These are phyloP conservation scores for Apiotrichum veenhuisii DNA, from an alignment of 1,284 basidiomycete genomes.

Conservation along the genomic window DNA sequence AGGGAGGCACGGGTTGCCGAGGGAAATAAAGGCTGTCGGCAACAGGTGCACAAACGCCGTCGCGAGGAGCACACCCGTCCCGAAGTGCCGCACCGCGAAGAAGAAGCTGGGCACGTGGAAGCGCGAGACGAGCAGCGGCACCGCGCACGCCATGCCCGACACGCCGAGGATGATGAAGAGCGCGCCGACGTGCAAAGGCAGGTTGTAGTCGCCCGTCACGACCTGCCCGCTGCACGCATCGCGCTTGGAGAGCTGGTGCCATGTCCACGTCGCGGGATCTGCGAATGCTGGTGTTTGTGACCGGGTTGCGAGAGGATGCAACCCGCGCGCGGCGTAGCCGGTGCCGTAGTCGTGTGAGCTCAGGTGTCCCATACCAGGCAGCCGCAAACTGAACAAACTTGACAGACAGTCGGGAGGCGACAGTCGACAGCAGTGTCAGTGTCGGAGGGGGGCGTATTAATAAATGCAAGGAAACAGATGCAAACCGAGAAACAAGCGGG, in stretches of 20 bases:
- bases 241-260: background rate
- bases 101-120: conserved; percentile 3
- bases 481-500: too few relatives aligned
- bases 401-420: too few relatives aligned
- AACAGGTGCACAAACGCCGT: conserved; percentile 4
- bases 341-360: too few relatives aligned
- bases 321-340: too few relatives aligned
- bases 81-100: conserved; percentile 4
- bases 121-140: background rate
- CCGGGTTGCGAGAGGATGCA: too few relatives aligned
- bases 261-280: too few relatives aligned
- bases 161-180: conserved; percentile 8
- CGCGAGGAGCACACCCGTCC: conserved; percentile 4
- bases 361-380: too few relatives aligned
- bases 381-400: too few relatives aligned
- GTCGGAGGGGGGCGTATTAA: too few relatives aligned
- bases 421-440: too few relatives aligned
- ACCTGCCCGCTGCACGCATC: conserved; percentile 4
- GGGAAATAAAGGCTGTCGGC: background rate
- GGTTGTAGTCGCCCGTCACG: background rate
- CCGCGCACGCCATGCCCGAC: background rate
- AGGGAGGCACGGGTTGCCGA: conserved; percentile 5
- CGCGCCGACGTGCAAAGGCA: background rate
- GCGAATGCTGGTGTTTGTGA: too few relatives aligned
- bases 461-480: too few relatives aligned